Evolutionary conservation across 2,329 filamentous ascomycete species (phyloP).

Genomic region (Colletotrichum ledebouriae): DNA sequence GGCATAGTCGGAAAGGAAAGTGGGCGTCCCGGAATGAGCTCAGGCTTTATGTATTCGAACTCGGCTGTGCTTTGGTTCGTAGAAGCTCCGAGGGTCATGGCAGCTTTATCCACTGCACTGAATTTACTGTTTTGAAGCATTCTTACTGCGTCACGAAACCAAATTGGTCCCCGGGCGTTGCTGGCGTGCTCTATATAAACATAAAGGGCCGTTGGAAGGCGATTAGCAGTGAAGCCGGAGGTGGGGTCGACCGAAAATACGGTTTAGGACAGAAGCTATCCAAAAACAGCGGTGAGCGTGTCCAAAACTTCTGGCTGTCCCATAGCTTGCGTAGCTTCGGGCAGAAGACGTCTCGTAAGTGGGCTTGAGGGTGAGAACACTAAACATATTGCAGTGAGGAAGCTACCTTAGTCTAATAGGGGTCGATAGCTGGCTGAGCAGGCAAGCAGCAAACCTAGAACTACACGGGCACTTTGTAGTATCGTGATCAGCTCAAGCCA

Average conservation of each 20-base stretch:
- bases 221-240: no score
- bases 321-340: slow-evolving; percentile 7
- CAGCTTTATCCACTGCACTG: slow-evolving; percentile 36
- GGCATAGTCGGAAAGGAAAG: slow-evolving; percentile 40
- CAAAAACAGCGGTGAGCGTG: neutral
- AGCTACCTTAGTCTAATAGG: no score
- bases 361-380: neutral
- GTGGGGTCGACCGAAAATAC: no score
- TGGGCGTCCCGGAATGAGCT: slow-evolving; percentile 42
- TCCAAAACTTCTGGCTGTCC: neutral
- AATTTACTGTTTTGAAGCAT: slow-evolving; percentile 36
- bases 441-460: neutral
- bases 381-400: neutral
- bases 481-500: slow-evolving; percentile 7
- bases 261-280: neutral
- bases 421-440: neutral
- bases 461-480: neutral
- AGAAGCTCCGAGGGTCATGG: slow-evolving; percentile 40
- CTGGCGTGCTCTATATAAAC: no score
- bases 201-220: no score
- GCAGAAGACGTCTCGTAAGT: neutral
- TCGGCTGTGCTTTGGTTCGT: slow-evolving; percentile 40
- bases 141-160: neutral
- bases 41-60: slow-evolving; percentile 36
- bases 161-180: no score